Base-by-base conservation (phyloP, 306 rosid species). In the Vachellia collinsii region DNA sequence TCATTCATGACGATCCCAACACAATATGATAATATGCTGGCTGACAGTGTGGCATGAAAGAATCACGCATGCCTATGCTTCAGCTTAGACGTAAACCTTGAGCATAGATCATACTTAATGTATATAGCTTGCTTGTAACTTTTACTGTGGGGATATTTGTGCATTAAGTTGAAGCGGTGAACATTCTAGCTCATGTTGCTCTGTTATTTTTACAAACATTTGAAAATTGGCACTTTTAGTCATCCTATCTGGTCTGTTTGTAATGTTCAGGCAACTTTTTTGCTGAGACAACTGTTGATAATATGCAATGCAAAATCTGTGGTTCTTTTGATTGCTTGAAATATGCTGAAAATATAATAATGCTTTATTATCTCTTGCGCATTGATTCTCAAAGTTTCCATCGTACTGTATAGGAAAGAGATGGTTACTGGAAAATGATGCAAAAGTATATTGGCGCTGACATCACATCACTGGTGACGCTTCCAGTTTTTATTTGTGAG, bases 341-440 rank as follows among this genome's bases (percentile, higher is more conserved):
- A 51, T 41, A 39, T 67, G 50, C 22, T 41, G 38, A 61, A 61
- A 61, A 61, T 61, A 1, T 25, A 25, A 16, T 1, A 4, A 61
- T 61, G 67, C 12, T 61, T 23, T 61, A 11, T 61, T 62, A 23
- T 29, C 29, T 6, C n/a, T 34, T 11, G 51, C 44, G 36, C 66
- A 65, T 70, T 78, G 72, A 64, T 50, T 79, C 61, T 72, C 77
- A 66, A 70, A 23, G 63, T 61, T 80, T 79, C 70, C 59, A 48
- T 73, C 72, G 22, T 64, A 4, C 79, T 47, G 46, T 34, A 16
- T 82, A 95, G 99, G 99, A 95, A 11, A 89, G 97, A 20, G 99
- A 95, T 69, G 79, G 98, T 89, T 92, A 95, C 88, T 95, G 97
- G 97, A 93, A 87, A 90, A 92, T 92, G 94, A 95, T 95, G 98